Conservation (phyloP, 345 rosid species). For the Salix viminalis region DNA sequence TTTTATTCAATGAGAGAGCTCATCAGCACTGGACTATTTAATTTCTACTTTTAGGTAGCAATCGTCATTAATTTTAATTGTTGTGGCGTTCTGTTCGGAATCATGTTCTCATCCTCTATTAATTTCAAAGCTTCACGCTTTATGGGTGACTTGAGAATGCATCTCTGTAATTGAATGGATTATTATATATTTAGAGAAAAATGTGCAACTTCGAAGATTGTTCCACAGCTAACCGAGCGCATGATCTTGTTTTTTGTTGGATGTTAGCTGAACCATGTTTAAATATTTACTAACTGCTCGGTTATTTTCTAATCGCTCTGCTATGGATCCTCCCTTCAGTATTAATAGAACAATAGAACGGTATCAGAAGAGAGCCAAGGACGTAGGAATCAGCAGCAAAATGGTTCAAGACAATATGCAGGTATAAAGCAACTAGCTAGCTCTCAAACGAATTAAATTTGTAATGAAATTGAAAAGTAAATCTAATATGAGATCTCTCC, state of each 20-base stretch:
- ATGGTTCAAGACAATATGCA: slow-evolving; percentile 28
- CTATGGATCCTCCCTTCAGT: slow-evolving; percentile 35
- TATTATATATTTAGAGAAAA: not conserved
- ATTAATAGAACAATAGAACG: slow-evolving; percentile 61
- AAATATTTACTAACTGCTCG: not conserved
- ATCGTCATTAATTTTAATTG: not conserved
- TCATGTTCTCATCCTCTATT: not conserved
- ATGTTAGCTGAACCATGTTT: not conserved
- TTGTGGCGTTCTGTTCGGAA: not conserved
- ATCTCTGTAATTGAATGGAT: not conserved
- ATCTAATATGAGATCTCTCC: not conserved
- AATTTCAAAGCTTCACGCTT: not conserved
- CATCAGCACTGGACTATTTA: not conserved
- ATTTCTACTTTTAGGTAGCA: not conserved
- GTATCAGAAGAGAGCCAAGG: slow-evolving; percentile 58
- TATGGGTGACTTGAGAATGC: not conserved
- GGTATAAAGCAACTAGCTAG: slow-evolving; percentile 31
- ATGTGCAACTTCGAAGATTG: too few relatives aligned
- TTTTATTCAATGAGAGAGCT: too few relatives aligned
- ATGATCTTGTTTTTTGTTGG: not conserved
- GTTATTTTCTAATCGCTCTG: not conserved
- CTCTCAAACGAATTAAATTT: not conserved
- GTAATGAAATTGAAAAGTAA: not conserved
- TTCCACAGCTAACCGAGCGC: not conserved
- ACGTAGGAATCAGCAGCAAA: slow-evolving; percentile 37